Evolutionary conservation across 2,329 filamentous ascomycete genomes (phyloP).

Genomic region (Hirsutella rhossiliensis): DNA sequence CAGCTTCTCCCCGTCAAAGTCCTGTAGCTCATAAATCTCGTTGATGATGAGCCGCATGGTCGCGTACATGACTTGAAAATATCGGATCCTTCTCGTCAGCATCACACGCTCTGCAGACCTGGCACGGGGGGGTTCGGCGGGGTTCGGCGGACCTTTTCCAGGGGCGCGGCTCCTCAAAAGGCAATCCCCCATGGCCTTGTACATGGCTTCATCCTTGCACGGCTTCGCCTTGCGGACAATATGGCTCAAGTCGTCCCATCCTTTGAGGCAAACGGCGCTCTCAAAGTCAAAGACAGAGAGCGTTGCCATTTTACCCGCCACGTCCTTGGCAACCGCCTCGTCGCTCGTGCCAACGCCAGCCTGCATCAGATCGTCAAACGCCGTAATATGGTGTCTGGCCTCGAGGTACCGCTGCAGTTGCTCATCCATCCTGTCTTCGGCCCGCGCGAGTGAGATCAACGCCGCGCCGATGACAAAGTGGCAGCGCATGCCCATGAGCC

Average conservation of each 20-base stretch:
- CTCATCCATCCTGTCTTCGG: conserved; percentile 33
- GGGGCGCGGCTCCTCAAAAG: conserved; percentile 43
- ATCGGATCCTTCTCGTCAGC: background rate
- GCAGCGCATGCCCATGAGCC: conserved; percentile 53
- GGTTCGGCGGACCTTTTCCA: conserved; percentile 30
- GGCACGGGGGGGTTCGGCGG: too few species aligned
- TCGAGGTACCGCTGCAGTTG: conserved; percentile 50
- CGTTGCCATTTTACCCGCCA: conserved; percentile 49
- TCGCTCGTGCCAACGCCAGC: conserved; percentile 25
- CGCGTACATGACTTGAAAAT: conserved; percentile 31
- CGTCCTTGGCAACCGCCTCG: conserved; percentile 34
- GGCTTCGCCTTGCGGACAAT: conserved; percentile 42
- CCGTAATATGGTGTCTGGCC: conserved; percentile 46
- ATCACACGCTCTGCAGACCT: background rate
- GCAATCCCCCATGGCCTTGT: conserved; percentile 55
- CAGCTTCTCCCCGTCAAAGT: conserved; percentile 46
- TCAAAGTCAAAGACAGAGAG: conserved; percentile 73
- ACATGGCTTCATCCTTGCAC: conserved; percentile 32
- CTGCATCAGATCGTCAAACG: conserved; percentile 39
- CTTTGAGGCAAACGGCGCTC: conserved; percentile 51
- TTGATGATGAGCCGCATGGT: conserved; percentile 59
- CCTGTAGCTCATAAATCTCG: conserved; percentile 45
- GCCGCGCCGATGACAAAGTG: conserved; percentile 52
- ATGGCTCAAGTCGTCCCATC: conserved; percentile 52
- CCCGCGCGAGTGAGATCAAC: conserved; percentile 37